These are phyloP conservation scores for Rhizopus arrhizus DNA, from an alignment of 371 early-diverging fungal genomes.

Conservation along the genomic window DNA sequence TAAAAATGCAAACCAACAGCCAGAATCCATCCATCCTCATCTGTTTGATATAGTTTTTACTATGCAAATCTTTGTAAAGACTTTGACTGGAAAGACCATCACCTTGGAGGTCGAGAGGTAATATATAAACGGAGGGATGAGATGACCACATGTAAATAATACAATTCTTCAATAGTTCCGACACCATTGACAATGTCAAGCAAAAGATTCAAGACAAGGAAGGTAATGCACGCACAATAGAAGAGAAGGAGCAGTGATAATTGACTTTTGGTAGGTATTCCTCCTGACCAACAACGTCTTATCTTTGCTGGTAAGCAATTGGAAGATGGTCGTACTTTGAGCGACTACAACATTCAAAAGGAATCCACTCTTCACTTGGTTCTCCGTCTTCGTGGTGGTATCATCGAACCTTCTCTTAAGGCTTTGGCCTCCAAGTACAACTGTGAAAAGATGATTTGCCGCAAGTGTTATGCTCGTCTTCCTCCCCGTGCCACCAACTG, in stretches of 20 bases:
- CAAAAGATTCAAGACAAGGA: conserved; percentile 98
- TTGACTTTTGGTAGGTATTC: conserved; percentile 89
- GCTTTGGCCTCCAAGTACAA: conserved; percentile 93
- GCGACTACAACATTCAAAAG: conserved; percentile 82
- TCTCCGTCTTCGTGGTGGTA: conserved; percentile 89
- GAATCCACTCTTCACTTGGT: conserved; percentile 96
- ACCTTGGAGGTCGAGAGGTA: conserved; percentile 95
- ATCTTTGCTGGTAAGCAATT: conserved; percentile 99
- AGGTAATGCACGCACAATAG: conserved; percentile 15
- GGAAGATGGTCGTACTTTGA: conserved; percentile 87
- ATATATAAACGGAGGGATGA: conserved; percentile 21
- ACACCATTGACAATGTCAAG: conserved; percentile 98
- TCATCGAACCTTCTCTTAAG: conserved; percentile 91
- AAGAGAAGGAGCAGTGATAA: conserved; percentile 57
- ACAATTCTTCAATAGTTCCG: conserved; percentile 66
- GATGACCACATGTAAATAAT: conserved; percentile 91
- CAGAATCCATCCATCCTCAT: conserved; percentile 23
- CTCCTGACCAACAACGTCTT: conserved; percentile 98
- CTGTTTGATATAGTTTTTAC: conserved; percentile 20
- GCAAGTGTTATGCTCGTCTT: conserved; percentile 97
- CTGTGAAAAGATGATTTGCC: conserved; percentile 98
- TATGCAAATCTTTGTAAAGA: conserved; percentile 84
- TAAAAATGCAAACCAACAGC: conserved; percentile 7
- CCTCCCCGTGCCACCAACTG: conserved; percentile 98
- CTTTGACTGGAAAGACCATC: conserved; percentile 84